Evolutionary conservation across 345 rosid genomes (phyloP), one percentile per base, ranked within the genome.

Genomic region (Gossypium rotundifolium): DNA sequence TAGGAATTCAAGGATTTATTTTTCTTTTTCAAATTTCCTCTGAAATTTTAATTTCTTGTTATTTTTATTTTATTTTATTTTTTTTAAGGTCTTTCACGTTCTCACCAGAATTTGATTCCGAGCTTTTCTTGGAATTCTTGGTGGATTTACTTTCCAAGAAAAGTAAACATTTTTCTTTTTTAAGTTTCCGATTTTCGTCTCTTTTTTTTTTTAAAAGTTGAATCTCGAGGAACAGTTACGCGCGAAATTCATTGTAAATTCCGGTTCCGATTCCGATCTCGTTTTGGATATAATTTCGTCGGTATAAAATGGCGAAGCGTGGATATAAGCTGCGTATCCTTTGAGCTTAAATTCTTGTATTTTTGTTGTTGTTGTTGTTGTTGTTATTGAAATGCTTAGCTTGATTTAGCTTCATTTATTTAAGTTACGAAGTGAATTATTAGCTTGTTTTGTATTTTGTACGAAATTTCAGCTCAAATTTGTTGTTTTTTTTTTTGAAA

Each of bases 271-370:
- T 57, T 57, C 76, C 59, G 57, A 71, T 74, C 77, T 81, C 76
- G 71, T 49, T 78, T 74, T 72, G 44, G 75, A 74, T 61, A 77
- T 73, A 9, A 7, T 48, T 68, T 61, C 53, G 25, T n/a, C 51
- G 69, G 14, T 51, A 3, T 9, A 74, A 54, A 76, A 91, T 91
- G 97, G 87, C 97, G 73, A 91, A 88, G 87, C 97, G 97, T 81
- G 98, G 96, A 82, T 94, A 89, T 81, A 92, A 94, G 89, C 92
- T 94, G 66, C 98, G 98, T 94, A 94, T 94, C 98, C 93, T 92
- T 46, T 23, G 0, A 3, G 59, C 71, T 65, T 51, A 17, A 46
- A 20, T 45, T 62, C 23, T 48, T 64, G 7, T 12, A 5, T 69
- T 68, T 16, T 25, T 23, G 2, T 25, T 65, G 4, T 20, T 20